Conservation (phyloP, 192 early-diverging fungal genomes). For the Backusella liffmaniae region DNA sequence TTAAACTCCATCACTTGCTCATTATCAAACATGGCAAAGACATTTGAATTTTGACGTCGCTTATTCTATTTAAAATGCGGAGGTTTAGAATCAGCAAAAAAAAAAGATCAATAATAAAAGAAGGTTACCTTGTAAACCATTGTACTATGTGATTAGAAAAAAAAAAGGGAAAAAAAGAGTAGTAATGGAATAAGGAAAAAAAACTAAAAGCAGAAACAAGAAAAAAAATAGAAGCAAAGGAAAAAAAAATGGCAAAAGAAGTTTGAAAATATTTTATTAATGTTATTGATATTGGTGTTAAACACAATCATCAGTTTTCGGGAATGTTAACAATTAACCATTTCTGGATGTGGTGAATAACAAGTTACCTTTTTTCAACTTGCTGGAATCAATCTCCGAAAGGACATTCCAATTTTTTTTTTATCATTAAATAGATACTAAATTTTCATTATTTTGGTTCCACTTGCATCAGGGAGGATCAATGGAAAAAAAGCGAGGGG, state of each 20-base stretch:
- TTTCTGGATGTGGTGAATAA: constrained; percentile 5
- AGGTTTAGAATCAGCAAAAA: neutral
- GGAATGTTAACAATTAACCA: constrained; percentile 10
- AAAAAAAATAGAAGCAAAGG: constrained; percentile 7
- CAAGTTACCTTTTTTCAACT: constrained; percentile 2
- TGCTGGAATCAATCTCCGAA: neutral
- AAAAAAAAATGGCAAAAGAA: neutral
- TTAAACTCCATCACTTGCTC: constrained; percentile 96
- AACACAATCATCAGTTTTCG: constrained; percentile 3
- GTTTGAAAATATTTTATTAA: neutral
- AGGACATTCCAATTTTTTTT: neutral
- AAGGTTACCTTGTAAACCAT: neutral
- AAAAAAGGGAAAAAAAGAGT: neutral
- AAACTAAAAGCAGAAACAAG: neutral
- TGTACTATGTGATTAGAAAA: neutral
- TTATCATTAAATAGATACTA: constrained; percentile 11
- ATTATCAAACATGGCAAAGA: constrained; percentile 97
- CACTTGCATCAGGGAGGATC: constrained; percentile 6
- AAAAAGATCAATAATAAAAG: neutral
- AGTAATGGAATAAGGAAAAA: neutral
- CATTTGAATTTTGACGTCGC: constrained; percentile 89
- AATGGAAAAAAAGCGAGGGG: neutral
- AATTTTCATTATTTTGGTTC: constrained; percentile 14
- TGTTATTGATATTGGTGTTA: neutral
- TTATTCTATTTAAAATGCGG: constrained; percentile 11